Evolutionary conservation across 345 rosid species (phyloP), one percentile per base, ranked within the genome.

Genomic region (Cochlearia excelsa): DNA sequence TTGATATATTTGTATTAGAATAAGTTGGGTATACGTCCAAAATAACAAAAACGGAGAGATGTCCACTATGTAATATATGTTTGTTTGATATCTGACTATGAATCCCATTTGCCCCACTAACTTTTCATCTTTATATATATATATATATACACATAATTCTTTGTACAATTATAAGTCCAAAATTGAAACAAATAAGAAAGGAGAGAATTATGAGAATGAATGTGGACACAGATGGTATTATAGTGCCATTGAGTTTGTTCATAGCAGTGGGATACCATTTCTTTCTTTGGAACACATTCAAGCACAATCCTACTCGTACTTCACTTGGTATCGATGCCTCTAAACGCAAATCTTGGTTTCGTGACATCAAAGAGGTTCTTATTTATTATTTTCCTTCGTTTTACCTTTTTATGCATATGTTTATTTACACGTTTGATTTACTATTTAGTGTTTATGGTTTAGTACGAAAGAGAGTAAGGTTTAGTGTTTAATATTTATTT

Each of bases 281-380:
- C 30, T 65, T 66, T 26, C 67, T 72, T 9, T 72, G 71, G 62
- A 66, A 48, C 58, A 52, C 67, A 10, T 59, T 53, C 63, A 72
- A 59, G 26, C 61, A 52, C 57, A 72, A 72, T 3, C 71, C 75
- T 54, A 59, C 58, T 29, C 71, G 67, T 42, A 72, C 75, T 60
- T 72, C 71, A 1, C 57, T 66, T 54, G 75, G 71, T 9, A 54
- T 66, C 3, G 67, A 72, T 16, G 40, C 75, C 30, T 58, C 41
- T 26, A 65, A 49, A 72, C 70, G 75, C 46, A 64, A 65, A 46
- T 49, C 71, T 48, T 72, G 75, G 75, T 65, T 72, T 27, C 63
- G 57, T 46, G 57, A 65, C 10, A 65, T 72, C 47, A 72, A 72
- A 66, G 70, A 71, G 75, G 75, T 71, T 40, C 4, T 47, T 7